Percentiles rank a stretch among this genome's conserved stretches.
Conservation (phyloP, 2,329 filamentous ascomycete species). For the Exophiala mesophila region DNA sequence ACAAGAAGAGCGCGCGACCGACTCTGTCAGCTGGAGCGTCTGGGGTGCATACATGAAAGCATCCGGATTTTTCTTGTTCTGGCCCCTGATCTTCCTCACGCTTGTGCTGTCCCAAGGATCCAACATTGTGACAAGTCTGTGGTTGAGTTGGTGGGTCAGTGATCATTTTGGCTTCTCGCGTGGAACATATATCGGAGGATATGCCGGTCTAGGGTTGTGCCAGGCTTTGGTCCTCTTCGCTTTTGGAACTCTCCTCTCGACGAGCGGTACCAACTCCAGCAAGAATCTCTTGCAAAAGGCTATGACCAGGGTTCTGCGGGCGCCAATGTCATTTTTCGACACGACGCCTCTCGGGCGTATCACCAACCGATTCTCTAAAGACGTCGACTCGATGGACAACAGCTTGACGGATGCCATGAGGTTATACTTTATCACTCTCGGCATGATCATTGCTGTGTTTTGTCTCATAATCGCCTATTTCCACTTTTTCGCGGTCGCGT, state of each 20-base stretch:
- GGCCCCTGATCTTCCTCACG: conserved; percentile 58
- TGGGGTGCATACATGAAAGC: conserved; percentile 73
- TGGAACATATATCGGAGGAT: conserved; percentile 66
- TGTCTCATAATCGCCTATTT: conserved; percentile 92
- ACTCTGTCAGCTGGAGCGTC: conserved; percentile 73
- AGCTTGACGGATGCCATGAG: conserved; percentile 81
- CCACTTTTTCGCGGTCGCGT: conserved; percentile 73
- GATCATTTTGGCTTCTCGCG: conserved; percentile 64
- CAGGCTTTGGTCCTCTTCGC: conserved; percentile 73
- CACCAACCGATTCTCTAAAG: conserved; percentile 91
- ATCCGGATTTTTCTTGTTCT: conserved; percentile 66
- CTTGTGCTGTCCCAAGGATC: conserved; percentile 71
- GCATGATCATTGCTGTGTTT: conserved; percentile 78
- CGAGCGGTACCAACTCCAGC: conserved; percentile 75
- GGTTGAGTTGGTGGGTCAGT: conserved; percentile 92
- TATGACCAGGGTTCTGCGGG: conserved; percentile 66
- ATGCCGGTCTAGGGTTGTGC: conserved; percentile 64
- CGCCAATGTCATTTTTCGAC: conserved; percentile 87
- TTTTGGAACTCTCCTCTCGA: conserved; percentile 73
- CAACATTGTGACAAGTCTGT: conserved; percentile 83
- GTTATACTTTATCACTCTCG: conserved; percentile 84
- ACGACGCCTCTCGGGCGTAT: conserved; percentile 93
- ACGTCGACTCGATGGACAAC: conserved; percentile 96
- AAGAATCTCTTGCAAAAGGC: conserved; percentile 76
- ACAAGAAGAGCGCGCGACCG: conserved; percentile 57